phyloP scores from a whole-genome alignment of 2,329 filamentous ascomycete species.

The Akanthomyces lecanii region DNA sequence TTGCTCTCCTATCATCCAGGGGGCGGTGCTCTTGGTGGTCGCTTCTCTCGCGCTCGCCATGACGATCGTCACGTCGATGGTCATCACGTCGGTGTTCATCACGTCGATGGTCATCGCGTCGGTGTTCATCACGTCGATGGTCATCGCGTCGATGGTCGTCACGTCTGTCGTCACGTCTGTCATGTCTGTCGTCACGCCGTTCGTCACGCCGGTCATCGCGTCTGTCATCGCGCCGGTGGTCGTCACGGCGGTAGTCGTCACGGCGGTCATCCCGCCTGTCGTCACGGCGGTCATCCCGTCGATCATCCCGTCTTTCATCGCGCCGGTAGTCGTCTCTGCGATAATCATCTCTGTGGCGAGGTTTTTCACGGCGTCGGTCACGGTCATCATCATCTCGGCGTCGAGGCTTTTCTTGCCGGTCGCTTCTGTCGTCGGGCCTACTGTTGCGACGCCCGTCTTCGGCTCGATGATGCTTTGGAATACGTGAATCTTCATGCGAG shows the following conservation, averaged over 20 bases:
- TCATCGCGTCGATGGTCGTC: conserved; percentile 19
- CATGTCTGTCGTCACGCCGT: conserved; percentile 21
- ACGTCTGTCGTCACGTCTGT: conserved; percentile 26
- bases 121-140: conserved; percentile 14
- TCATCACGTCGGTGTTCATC: conserved; percentile 1
- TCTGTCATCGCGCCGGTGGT: conserved; percentile 21
- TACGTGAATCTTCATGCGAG: conserved; percentile 40
- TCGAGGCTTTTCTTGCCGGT: conserved; percentile 30
- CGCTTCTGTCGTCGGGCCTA: conserved; percentile 35
- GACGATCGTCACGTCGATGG: conserved; percentile 16
- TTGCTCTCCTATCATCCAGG: conserved; percentile 39
- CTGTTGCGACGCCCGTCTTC: conserved; percentile 38
- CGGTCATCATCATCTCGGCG: conserved; percentile 28
- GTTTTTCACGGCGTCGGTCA: conserved; percentile 20
- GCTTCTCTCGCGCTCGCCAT: conserved; percentile 23
- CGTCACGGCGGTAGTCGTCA: conserved; percentile 19
- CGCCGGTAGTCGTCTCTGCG: conserved; percentile 20
- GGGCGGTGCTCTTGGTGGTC: conserved; percentile 28
- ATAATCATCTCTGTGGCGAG: conserved; percentile 25
- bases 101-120: conserved; percentile 19
- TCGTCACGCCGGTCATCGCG: conserved; percentile 22
- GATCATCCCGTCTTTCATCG: conserved; percentile 18
- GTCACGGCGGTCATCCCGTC: conserved; percentile 22
- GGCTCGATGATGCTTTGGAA: conserved; percentile 39
- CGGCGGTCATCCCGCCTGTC: conserved; percentile 19